Conservation (phyloP, 805 yeast species). For the Wickerhamiella vanderwaltii region DNA sequence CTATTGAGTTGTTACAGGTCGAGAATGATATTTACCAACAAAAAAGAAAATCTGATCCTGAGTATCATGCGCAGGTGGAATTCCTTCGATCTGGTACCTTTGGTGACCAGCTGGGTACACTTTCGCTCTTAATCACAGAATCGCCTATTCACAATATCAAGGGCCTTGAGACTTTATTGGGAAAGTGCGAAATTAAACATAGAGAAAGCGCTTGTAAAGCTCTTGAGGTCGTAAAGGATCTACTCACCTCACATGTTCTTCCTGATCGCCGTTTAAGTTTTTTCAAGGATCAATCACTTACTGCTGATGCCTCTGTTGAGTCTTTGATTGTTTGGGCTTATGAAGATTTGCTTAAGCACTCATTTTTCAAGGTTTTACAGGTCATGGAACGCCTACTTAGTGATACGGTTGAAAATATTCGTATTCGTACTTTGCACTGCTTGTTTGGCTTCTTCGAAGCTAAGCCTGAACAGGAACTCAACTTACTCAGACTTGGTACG, state of each 20-base stretch:
- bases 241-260: slow-evolving; percentile 73
- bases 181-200: slow-evolving; percentile 79
- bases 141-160: slow-evolving; percentile 84
- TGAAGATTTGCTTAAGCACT: slow-evolving; percentile 76
- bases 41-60: slow-evolving; percentile 51
- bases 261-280: slow-evolving; percentile 64
- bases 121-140: slow-evolving; percentile 85
- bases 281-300: slow-evolving; percentile 64
- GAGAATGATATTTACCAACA: slow-evolving; percentile 63
- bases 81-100: slow-evolving; percentile 86
- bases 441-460: slow-evolving; percentile 67
- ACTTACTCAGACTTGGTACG: slow-evolving; percentile 74
- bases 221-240: slow-evolving; percentile 78
- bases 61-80: slow-evolving; percentile 61
- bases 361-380: slow-evolving; percentile 63
- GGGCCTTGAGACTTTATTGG: slow-evolving; percentile 65
- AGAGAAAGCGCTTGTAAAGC: slow-evolving; percentile 89
- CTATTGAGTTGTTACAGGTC: slow-evolving; percentile 47
- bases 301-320: slow-evolving; percentile 35
- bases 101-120: slow-evolving; percentile 87
- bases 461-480: slow-evolving; percentile 95
- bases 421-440: slow-evolving; percentile 62
- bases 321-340: slow-evolving; percentile 66
- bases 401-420: slow-evolving; percentile 81
- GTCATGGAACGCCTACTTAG: slow-evolving; percentile 70